Base-by-base conservation (phyloP, 1,139 yeast genomes). In the Saccharomyces hybrid region DNA sequence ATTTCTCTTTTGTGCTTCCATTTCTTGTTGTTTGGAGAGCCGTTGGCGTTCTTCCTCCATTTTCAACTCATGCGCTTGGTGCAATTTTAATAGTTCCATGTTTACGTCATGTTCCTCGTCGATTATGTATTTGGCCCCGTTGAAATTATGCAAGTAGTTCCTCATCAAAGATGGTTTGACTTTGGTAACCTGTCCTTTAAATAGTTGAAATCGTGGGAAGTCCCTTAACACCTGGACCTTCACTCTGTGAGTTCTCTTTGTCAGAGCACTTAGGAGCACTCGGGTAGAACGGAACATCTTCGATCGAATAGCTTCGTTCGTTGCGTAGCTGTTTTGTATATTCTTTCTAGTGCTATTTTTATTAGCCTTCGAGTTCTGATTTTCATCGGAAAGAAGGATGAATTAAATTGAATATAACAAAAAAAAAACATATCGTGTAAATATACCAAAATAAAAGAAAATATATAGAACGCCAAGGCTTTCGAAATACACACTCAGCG, bases 111-210 rank as follows among this genome's bases (percentile, higher is more conserved):
- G 49, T n/a, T 46, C 48, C 7, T 62, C 63, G 19, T 57, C 44
- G 27, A 80, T 69, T 32, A 86, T 76, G 66, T 86, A 87, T 42
- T 81, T 80, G 2, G 97, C 97, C 49, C 88, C 86, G 62, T 87
- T 84, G 58, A 75, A 66, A 52, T 81, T 80, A 64, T 89, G 89
- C 55, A 90, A 77, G 62, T 75, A 80, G 72, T 87, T 88, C 68
- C 93, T 80, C 97, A 90, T 90, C 57, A 81, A 77, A 16, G 93
- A 88, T 34, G 96, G 88, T 57, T 82, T 78, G n/a, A 89, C 97
- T 46, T 79, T 74, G 26, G 87, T 78, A 48, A 90, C 77, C 72
- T 90, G 86, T 29, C 97, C 97, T 46, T 72, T 74, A n/a, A 88
- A 89, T 14, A 74, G 67, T 49, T 73, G 73, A 55, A 82, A 70